Evolutionary conservation across 805 yeast species (phyloP).

Genomic region (Saccharomycopsis selenospora): DNA sequence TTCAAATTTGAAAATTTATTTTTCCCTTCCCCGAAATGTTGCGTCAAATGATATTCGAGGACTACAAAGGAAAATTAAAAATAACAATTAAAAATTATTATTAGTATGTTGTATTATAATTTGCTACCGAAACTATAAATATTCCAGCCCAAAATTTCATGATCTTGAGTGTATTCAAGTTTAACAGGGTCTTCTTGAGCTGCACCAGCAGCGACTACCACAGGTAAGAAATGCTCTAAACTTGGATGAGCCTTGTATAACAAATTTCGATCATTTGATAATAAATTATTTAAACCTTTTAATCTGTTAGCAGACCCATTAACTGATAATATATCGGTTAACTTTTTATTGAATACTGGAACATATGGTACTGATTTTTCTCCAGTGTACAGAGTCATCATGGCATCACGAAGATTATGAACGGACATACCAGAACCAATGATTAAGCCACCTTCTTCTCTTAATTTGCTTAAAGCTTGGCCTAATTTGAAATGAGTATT

Average conservation of each 20-base stretch:
- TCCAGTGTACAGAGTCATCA: conserved; percentile 26
- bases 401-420: conserved; percentile 59
- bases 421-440: conserved; percentile 75
- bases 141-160: conserved; percentile 62
- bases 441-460: conserved; percentile 46
- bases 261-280: conserved; percentile 28
- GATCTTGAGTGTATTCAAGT: conserved; percentile 40
- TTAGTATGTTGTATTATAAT: background rate
- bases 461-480: conserved; percentile 40
- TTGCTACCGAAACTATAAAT: conserved; percentile 32
- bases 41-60: too few relatives aligned
- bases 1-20: too few relatives aligned
- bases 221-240: conserved; percentile 64
- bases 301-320: conserved; percentile 30
- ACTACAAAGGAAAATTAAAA: background rate
- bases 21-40: background rate
- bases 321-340: conserved; percentile 35
- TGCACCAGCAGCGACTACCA: conserved; percentile 55
- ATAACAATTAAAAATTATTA: background rate
- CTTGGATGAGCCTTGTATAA: conserved; percentile 64
- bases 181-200: conserved; percentile 34
- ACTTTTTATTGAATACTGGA: conserved; percentile 40
- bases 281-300: conserved; percentile 32
- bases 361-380: conserved; percentile 39
- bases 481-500: conserved; percentile 49